A percentile compares a stretch with the other conserved stretches of the same genome.
These are phyloP conservation scores for Rhodotorula babjevae DNA, from an alignment of 768 basidiomycete genomes.

Conservation along the genomic window DNA sequence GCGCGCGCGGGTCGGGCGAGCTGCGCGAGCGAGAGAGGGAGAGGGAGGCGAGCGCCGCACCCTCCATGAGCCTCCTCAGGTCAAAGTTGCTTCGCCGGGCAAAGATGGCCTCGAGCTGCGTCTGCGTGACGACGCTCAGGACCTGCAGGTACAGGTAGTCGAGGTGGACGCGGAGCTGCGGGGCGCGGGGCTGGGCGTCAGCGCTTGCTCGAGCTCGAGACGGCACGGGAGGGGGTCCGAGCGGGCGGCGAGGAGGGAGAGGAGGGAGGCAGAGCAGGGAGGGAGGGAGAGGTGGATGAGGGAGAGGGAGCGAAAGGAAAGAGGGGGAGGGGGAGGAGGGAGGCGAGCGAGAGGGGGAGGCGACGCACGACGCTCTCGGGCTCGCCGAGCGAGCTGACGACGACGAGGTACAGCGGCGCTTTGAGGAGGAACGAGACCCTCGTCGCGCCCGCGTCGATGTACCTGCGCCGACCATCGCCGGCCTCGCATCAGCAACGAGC, in stretches of 20 bases:
- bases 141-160: slow-evolving; percentile 94
- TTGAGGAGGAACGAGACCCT: slow-evolving; percentile 82
- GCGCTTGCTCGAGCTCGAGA: neutral
- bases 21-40: neutral
- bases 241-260: neutral
- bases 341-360: no score
- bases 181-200: no score
- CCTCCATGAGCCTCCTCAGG: slow-evolving; percentile 52
- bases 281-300: no score
- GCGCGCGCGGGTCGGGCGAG: no score
- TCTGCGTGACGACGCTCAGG: slow-evolving; percentile 76
- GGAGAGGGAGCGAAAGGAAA: no score
- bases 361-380: slow-evolving; percentile 87
- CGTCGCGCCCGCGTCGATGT: slow-evolving; percentile 73
- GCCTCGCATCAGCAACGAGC: no score
- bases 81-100: slow-evolving; percentile 88
- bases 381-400: slow-evolving; percentile 78
- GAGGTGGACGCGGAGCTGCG: slow-evolving; percentile 82
- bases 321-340: no score
- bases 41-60: slow-evolving; percentile 36
- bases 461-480: no score
- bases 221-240: no score
- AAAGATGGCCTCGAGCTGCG: slow-evolving; percentile 79
- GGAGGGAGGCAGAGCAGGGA: no score
- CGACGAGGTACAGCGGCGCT: slow-evolving; percentile 84